These are phyloP conservation scores for Plasmodium fragile DNA, from an alignment of 169 alveolate genomes.

Conservation along the genomic window DNA sequence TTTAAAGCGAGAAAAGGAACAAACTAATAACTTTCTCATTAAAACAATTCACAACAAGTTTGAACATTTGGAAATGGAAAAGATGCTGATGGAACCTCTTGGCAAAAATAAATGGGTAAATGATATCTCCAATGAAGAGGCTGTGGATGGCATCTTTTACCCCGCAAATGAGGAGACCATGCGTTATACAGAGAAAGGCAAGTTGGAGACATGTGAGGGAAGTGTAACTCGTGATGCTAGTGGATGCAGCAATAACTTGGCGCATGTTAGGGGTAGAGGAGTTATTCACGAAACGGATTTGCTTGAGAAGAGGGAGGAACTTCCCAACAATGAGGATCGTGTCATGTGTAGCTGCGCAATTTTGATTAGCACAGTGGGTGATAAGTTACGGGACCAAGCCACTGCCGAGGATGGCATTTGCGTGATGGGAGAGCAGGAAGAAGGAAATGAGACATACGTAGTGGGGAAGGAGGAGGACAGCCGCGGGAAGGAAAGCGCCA, in stretches of 20 bases:
- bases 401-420: neutral
- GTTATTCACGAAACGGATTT: neutral
- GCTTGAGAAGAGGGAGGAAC: neutral
- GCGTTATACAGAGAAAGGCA: neutral
- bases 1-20: neutral
- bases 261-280: neutral
- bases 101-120: neutral
- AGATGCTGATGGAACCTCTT: neutral
- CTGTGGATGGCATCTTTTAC: neutral
- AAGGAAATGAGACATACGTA: neutral
- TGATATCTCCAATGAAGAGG: neutral
- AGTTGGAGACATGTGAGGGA: neutral
- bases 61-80: conserved; percentile 4
- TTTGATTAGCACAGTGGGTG: neutral
- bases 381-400: neutral
- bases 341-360: neutral
- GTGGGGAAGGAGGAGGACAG: neutral
- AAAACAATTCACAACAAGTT: neutral
- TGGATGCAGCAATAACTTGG: neutral
- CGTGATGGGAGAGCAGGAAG: neutral
- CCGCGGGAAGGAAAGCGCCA: neutral
- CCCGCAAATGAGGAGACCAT: neutral
- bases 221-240: neutral
- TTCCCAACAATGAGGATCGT: neutral
- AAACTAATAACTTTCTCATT: neutral